Evolutionary conservation across 2,329 filamentous ascomycete species (phyloP).

Genomic region (Pyricularia sp.): DNA sequence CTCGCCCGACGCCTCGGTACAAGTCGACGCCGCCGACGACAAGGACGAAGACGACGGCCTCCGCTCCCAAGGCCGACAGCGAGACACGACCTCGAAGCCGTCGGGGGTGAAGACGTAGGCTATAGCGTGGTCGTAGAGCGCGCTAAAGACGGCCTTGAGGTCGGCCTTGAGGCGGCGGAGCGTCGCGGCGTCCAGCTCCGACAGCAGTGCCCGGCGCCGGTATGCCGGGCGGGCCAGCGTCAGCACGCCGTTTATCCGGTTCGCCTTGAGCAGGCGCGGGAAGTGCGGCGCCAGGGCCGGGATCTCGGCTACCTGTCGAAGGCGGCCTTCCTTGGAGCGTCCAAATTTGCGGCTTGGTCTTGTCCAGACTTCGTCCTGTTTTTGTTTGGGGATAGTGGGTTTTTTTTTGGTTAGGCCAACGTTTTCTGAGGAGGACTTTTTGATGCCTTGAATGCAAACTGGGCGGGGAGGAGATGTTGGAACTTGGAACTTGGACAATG

Average conservation of each 20-base stretch:
- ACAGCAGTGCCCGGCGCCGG: background rate
- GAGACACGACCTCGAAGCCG: slow-evolving; percentile 3
- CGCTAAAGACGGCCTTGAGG: slow-evolving; percentile 1
- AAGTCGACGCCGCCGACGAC: background rate
- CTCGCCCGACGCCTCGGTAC: background rate
- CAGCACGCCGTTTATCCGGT: slow-evolving; percentile 4
- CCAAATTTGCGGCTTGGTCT: slow-evolving; percentile 4
- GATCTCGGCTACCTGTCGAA: slow-evolving; percentile 5
- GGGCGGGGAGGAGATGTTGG: too few species aligned
- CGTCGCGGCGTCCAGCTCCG: background rate
- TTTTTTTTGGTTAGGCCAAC: background rate
- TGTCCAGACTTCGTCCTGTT: slow-evolving; percentile 6
- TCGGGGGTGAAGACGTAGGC: slow-evolving; percentile 5
- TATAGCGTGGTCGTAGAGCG: slow-evolving; percentile 6
- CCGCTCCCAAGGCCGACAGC: background rate
- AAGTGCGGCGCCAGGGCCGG: slow-evolving; percentile 5
- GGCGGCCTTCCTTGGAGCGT: slow-evolving; percentile 3
- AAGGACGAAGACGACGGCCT: background rate
- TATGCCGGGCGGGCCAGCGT: slow-evolving; percentile 2
- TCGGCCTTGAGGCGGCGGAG: slow-evolving; percentile 2
- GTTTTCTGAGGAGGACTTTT: background rate
- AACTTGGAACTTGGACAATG: too few species aligned
- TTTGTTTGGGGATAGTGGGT: background rate
- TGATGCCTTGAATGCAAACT: background rate
- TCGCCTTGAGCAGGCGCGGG: slow-evolving; percentile 4